Evolutionary conservation across 371 early-diverging fungal genomes (phyloP).

Genomic region (Circinella umbellata): DNA sequence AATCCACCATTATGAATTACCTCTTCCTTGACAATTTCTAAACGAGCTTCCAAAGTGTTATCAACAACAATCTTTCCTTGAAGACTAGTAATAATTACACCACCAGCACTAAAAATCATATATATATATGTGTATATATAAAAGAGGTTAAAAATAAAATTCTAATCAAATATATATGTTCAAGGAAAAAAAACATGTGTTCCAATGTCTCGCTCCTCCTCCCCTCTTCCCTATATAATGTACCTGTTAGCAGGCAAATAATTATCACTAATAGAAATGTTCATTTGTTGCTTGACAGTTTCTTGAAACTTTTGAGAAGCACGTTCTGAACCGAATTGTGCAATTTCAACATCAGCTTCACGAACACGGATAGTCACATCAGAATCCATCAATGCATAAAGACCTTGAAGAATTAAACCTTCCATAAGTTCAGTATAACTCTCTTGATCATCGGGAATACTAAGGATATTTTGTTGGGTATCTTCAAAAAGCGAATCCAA

Average conservation of each 20-base stretch:
- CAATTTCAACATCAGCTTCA: slow-evolving; percentile 70
- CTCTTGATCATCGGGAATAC: slow-evolving; percentile 59
- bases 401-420: slow-evolving; percentile 81
- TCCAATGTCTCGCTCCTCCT: background rate
- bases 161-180: too few relatives aligned
- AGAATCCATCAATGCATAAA: slow-evolving; percentile 84
- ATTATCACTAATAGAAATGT: slow-evolving; percentile 59
- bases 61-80: slow-evolving; percentile 82
- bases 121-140: background rate
- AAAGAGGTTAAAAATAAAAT: background rate
- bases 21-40: slow-evolving; percentile 79
- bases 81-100: slow-evolving; percentile 80
- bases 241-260: slow-evolving; percentile 57
- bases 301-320: slow-evolving; percentile 68
- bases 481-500: slow-evolving; percentile 81
- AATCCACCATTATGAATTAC: slow-evolving; percentile 51
- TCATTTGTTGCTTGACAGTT: slow-evolving; percentile 52
- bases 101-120: slow-evolving; percentile 74
- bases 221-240: background rate
- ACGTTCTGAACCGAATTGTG: slow-evolving; percentile 62
- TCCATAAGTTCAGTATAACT: slow-evolving; percentile 68
- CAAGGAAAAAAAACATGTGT: too few relatives aligned
- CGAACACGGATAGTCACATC: slow-evolving; percentile 76
- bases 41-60: slow-evolving; percentile 91
- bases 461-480: slow-evolving; percentile 55